Evolutionary conservation across 1,284 basidiomycete species (phyloP), one percentile per base, ranked within the genome.

Genomic region (Takashimella koratensis): DNA sequence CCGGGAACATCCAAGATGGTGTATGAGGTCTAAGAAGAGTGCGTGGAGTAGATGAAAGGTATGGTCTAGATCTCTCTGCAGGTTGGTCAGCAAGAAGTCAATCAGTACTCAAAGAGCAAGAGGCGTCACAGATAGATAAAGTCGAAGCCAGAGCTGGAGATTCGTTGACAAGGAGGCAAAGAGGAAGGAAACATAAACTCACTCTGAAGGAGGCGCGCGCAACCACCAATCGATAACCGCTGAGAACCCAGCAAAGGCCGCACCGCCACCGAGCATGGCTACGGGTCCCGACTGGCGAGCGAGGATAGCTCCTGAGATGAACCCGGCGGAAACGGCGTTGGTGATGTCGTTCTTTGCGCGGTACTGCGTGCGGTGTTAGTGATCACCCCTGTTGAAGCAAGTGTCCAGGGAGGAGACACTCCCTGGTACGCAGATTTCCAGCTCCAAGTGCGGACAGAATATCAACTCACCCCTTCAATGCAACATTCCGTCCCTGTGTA

Each of bases 401-500:
- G 44, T 4, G 44, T 3, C 11, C 10, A 23, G 1, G 6, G 39
- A 25, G 30, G n/a, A n/a, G n/a, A n/a, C n/a, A n/a, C n/a, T n/a
- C n/a, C n/a, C n/a, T n/a, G n/a, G n/a, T n/a, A n/a, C n/a, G n/a
- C n/a, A n/a, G n/a, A n/a, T n/a, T n/a, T n/a, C n/a, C n/a, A n/a
- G n/a, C n/a, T n/a, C n/a, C n/a, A n/a, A n/a, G n/a, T n/a, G n/a
- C n/a, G n/a, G n/a, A n/a, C n/a, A n/a, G n/a, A n/a, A n/a, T n/a
- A n/a, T n/a, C n/a, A n/a, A 85, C 93, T 77, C 75, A 92, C 94
- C 57, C 88, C 90, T 79, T 98, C 95, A 55, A 98, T 88, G 58
- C 91, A 86, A 70, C 95, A 98, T 77, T 98, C 96, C 13, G 91
- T 85, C 25, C 94, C 93, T 16, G 90, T 86, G 73, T 92, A 98